Conservation (phyloP, 176 grass and related monocot genomes). For the Carex scoparia region DNA sequence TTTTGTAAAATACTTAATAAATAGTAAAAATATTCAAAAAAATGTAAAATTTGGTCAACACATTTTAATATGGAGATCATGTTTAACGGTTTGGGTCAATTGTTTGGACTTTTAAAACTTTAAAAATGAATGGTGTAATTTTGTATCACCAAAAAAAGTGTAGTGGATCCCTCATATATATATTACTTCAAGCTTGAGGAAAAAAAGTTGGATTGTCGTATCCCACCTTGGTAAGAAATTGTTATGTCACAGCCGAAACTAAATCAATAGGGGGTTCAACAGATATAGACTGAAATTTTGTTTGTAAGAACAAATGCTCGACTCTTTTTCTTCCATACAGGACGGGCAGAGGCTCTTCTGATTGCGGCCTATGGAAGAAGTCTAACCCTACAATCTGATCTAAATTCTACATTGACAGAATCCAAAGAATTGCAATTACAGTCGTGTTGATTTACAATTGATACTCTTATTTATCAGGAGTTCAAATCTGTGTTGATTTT, state of each 20-base stretch:
- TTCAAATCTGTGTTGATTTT: background rate
- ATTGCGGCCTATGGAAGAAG: slow-evolving; percentile 85
- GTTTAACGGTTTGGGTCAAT: too few species aligned
- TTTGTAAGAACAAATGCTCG: background rate
- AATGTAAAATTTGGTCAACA: too few species aligned
- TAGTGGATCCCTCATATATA: background rate
- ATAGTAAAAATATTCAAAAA: too few species aligned
- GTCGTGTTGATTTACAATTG: background rate
- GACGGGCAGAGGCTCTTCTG: slow-evolving; percentile 93
- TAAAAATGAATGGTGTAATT: too few species aligned
- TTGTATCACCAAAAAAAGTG: too few species aligned
- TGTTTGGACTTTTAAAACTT: too few species aligned
- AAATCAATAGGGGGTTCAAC: background rate
- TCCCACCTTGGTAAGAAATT: background rate
- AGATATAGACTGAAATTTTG: background rate
- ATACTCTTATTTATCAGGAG: background rate
- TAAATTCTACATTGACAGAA: slow-evolving; percentile 22
- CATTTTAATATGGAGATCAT: too few species aligned
- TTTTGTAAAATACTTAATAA: too few species aligned
- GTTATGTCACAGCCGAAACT: background rate
- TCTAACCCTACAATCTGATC: slow-evolving; percentile 35
- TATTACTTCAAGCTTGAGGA: background rate
- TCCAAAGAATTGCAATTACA: slow-evolving; percentile 11
- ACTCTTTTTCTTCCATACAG: slow-evolving; percentile 30
- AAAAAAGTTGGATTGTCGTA: background rate